Percentiles rank a stretch among this genome's conserved stretches.
These are phyloP conservation scores for Chaetomidium leptoderma DNA, from an alignment of 495 filamentous ascomycete species.

Conservation along the genomic window DNA sequence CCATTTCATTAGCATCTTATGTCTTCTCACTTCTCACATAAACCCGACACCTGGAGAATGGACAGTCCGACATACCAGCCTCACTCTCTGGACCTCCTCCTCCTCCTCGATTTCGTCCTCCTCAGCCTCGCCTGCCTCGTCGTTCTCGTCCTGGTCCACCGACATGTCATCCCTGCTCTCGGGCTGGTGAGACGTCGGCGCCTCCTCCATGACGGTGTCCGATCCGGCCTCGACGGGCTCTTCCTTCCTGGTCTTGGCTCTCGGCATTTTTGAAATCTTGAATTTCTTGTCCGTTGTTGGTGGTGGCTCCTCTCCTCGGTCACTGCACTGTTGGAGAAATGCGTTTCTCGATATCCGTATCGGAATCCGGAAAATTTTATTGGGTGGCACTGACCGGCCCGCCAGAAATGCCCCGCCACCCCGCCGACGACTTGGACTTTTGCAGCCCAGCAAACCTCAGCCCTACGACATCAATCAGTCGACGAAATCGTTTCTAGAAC, in stretches of 20 bases:
- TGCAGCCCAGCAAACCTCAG: too few relatives aligned
- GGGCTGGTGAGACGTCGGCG: conserved; percentile 39
- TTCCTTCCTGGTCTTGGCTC: conserved; percentile 26
- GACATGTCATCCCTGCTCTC: conserved; percentile 42
- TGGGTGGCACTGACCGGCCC: conserved; percentile 9
- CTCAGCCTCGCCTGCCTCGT: conserved; percentile 40
- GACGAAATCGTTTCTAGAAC: too few relatives aligned
- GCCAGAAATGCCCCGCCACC: conserved; percentile 1
- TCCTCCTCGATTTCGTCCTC: conserved; percentile 30
- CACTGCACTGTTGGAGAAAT: conserved; percentile 1
- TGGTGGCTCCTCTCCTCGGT: neutral
- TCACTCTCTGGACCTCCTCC: conserved; percentile 31
- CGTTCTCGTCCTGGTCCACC: conserved; percentile 24
- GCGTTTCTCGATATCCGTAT: neutral
- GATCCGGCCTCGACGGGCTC: conserved; percentile 19
- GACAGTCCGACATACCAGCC: conserved; percentile 26
- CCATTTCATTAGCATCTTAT: neutral
- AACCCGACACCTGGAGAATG: neutral
- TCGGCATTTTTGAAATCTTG: conserved; percentile 31
- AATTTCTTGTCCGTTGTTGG: neutral
- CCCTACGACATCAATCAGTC: conserved; percentile 5
- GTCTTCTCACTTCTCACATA: conserved; percentile 1
- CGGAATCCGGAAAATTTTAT: conserved; percentile 21
- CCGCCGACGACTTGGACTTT: neutral
- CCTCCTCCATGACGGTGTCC: conserved; percentile 55